Percentiles rank a stretch among this genome's conserved stretches.
Conservation (phyloP, 108 stramenopile genomes). For the Chaetoceros muelleri region DNA sequence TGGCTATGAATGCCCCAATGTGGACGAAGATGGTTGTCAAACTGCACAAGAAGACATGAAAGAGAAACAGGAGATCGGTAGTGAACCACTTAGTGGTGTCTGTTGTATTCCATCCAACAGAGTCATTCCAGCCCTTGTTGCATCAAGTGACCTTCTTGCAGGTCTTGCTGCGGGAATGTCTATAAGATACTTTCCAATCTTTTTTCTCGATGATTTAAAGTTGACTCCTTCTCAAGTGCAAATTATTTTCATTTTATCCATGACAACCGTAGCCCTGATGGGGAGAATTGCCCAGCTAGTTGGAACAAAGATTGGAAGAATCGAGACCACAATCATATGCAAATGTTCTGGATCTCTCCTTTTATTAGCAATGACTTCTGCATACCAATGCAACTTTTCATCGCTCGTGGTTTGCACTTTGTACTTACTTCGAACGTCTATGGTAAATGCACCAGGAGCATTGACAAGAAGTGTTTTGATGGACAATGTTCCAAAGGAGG, state of each 20-base stretch:
- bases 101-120: constrained; percentile 11
- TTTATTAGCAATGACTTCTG: constrained; percentile 2
- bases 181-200: constrained; percentile 34
- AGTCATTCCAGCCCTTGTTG: constrained; percentile 21
- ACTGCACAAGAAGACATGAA: too few species aligned
- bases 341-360: background rate
- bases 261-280: constrained; percentile 8
- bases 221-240: constrained; percentile 27
- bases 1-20: background rate
- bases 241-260: constrained; percentile 10
- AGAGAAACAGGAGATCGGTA: constrained; percentile 1
- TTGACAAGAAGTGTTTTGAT: constrained; percentile 37
- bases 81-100: too few species aligned
- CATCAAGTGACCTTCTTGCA: constrained; percentile 26
- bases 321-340: constrained; percentile 8
- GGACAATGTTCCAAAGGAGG: constrained; percentile 30
- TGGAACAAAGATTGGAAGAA: constrained; percentile 10
- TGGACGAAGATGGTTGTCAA: background rate
- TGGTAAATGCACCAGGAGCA: constrained; percentile 37
- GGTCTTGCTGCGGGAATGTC: constrained; percentile 38
- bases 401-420: constrained; percentile 18
- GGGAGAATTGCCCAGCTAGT: background rate
- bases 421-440: constrained; percentile 27
- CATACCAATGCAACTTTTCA: constrained; percentile 3
- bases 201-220: constrained; percentile 19